Conservation (phyloP, 108 stramenopile genomes). For the Nitzschia inconspicua region DNA sequence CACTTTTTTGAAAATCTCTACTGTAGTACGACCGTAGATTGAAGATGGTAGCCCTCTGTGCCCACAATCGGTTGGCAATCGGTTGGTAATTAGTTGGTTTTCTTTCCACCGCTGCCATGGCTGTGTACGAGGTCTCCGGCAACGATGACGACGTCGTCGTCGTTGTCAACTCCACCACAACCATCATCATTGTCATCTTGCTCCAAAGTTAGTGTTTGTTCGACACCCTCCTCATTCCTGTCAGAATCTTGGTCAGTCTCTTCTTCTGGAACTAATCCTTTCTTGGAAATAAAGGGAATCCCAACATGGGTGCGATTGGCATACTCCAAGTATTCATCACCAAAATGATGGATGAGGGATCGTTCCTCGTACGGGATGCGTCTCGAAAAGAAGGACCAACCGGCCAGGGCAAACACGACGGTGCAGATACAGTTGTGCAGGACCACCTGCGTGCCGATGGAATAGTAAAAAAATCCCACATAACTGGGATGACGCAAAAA, state of each 20-base stretch:
- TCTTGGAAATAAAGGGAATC: conserved; percentile 78
- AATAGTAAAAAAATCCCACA: conserved; percentile 96
- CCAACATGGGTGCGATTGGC: conserved; percentile 62
- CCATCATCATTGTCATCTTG: background rate
- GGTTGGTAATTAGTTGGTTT: no score
- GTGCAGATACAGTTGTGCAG: conserved; percentile 76
- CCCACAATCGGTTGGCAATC: no score
- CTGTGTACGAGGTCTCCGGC: no score
- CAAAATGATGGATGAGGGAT: conserved; percentile 64
- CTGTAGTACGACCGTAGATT: no score
- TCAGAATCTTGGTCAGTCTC: background rate
- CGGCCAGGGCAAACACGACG: conserved; percentile 58
- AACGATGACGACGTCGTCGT: no score
- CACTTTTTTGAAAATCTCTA: no score
- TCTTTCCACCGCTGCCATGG: no score
- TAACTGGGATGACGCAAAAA: conserved; percentile 95
- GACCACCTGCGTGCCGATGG: conserved; percentile 85
- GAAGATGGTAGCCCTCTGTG: no score
- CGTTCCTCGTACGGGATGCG: conserved; percentile 93
- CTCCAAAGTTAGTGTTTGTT: background rate
- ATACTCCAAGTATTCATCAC: conserved; percentile 81
- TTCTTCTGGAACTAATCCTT: background rate
- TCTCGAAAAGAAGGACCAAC: conserved; percentile 84
- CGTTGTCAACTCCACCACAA: no score
- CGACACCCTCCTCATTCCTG: background rate